A percentile compares a stretch with the other conserved stretches of the same genome.
These are phyloP conservation scores for Sapria himalayana DNA, from an alignment of 345 rosid species.

Conservation along the genomic window DNA sequence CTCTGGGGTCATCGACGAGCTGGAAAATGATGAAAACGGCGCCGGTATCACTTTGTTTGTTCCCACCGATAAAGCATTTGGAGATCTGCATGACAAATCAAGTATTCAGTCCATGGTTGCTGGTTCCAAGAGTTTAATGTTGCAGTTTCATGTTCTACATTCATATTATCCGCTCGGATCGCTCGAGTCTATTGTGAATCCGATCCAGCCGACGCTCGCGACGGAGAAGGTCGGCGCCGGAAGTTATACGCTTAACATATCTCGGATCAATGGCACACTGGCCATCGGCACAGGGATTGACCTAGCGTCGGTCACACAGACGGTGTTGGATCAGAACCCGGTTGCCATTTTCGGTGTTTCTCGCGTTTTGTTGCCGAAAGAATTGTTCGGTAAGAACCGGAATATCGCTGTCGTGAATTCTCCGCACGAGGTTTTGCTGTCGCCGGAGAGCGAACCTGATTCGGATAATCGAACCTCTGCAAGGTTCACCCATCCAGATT, in stretches of 20 bases:
- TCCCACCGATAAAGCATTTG: constrained; percentile 58
- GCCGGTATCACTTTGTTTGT: constrained; percentile 83
- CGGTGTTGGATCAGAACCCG: constrained; percentile 73
- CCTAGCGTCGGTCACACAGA: constrained; percentile 67
- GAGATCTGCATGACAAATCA: constrained; percentile 41
- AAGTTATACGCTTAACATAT: constrained; percentile 61
- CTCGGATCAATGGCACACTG: constrained; percentile 57
- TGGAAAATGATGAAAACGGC: constrained; percentile 65
- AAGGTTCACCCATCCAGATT: constrained; percentile 16
- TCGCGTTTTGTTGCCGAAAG: constrained; percentile 58
- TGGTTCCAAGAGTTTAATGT: constrained; percentile 40
- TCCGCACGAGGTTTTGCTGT: constrained; percentile 22
- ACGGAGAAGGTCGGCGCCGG: constrained; percentile 70
- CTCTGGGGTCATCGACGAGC: constrained; percentile 53
- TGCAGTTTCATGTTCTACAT: constrained; percentile 70
- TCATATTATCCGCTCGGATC: constrained; percentile 87
- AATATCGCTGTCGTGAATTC: constrained; percentile 12
- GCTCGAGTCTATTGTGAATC: constrained; percentile 71
- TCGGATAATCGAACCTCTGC: constrained; percentile 20
- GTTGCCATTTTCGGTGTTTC: constrained; percentile 80
- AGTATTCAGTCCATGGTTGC: constrained; percentile 60
- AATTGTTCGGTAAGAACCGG: constrained; percentile 30
- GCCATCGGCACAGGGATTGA: constrained; percentile 60
- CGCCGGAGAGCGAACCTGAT: constrained; percentile 29
- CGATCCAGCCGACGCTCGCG: constrained; percentile 76